phyloP scores from a whole-genome alignment of 345 rosid genomes.

The Punica granatum region DNA sequence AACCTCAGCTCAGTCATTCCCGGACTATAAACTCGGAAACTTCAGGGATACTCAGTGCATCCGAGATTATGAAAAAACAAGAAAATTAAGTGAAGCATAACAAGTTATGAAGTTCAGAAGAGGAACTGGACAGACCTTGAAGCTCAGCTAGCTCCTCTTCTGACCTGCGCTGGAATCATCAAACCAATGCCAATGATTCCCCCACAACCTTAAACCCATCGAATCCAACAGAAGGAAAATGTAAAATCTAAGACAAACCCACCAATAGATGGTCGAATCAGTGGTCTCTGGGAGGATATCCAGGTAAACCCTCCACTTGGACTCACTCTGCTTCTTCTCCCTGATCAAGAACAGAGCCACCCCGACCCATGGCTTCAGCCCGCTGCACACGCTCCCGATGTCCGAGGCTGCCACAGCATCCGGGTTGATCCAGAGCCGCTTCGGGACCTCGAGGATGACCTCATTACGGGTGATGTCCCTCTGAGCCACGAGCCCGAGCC shows the following conservation, averaged over 20 bases:
- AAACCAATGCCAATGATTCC: conserved; percentile 24
- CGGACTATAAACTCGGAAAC: background rate
- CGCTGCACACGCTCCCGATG: conserved; percentile 62
- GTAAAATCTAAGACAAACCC: conserved; percentile 29
- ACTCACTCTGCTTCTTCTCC: conserved; percentile 57
- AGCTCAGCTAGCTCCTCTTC: conserved; percentile 90
- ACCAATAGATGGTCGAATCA: conserved; percentile 84
- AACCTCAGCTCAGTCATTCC: background rate
- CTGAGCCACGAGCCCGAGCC: conserved; percentile 73
- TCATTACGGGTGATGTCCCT: conserved; percentile 70
- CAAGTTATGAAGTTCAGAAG: background rate
- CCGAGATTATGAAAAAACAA: no score
- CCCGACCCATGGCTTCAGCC: conserved; percentile 80
- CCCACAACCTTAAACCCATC: conserved; percentile 12
- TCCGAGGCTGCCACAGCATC: conserved; percentile 68
- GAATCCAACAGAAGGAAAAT: background rate
- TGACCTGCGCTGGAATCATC: conserved; percentile 91
- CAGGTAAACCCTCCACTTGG: conserved; percentile 68
- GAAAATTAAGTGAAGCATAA: background rate
- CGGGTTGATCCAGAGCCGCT: conserved; percentile 79
- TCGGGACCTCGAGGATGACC: conserved; percentile 80
- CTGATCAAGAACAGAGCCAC: conserved; percentile 76
- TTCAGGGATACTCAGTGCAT: background rate
- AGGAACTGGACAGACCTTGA: conserved; percentile 42
- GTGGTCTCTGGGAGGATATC: conserved; percentile 70